phyloP scores from a whole-genome alignment of 139 green algal genomes.

The Chlamydomonas sphaeroides region DNA sequence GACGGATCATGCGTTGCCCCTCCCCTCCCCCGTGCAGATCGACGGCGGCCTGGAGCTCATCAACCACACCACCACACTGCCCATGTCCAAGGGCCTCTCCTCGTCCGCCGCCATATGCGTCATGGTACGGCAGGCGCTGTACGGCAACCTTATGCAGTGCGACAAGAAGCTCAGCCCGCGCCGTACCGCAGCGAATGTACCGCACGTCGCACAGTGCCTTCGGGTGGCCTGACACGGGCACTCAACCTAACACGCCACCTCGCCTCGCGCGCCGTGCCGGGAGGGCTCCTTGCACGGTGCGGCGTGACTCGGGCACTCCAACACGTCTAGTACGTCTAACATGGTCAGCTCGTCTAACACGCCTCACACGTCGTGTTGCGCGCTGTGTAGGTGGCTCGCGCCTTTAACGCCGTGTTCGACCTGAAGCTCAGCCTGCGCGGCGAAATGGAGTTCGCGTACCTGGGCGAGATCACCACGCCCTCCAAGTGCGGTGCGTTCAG shows the following conservation, averaged over 20 bases:
- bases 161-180: too few relatives aligned
- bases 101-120: constrained; percentile 81
- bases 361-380: too few relatives aligned
- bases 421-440: constrained; percentile 68
- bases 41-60: constrained; percentile 59
- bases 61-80: constrained; percentile 77
- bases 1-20: not conserved
- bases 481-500: constrained; percentile 58
- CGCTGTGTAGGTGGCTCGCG: constrained; percentile 65
- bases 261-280: too few relatives aligned
- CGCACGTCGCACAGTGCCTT: too few relatives aligned
- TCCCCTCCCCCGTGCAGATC: not conserved
- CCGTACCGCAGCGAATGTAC: too few relatives aligned
- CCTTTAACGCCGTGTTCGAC: constrained; percentile 65
- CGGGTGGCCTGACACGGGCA: too few relatives aligned
- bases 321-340: too few relatives aligned
- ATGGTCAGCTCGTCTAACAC: too few relatives aligned
- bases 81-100: constrained; percentile 77
- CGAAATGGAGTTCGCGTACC: constrained; percentile 80
- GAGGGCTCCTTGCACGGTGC: too few relatives aligned
- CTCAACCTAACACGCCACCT: too few relatives aligned
- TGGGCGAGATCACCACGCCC: constrained; percentile 76
- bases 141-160: not conserved
- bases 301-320: too few relatives aligned
- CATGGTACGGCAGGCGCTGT: constrained; percentile 46